Evolutionary conservation across 495 filamentous ascomycete genomes (phyloP).

Genomic region (Penicillium crystallinum): DNA sequence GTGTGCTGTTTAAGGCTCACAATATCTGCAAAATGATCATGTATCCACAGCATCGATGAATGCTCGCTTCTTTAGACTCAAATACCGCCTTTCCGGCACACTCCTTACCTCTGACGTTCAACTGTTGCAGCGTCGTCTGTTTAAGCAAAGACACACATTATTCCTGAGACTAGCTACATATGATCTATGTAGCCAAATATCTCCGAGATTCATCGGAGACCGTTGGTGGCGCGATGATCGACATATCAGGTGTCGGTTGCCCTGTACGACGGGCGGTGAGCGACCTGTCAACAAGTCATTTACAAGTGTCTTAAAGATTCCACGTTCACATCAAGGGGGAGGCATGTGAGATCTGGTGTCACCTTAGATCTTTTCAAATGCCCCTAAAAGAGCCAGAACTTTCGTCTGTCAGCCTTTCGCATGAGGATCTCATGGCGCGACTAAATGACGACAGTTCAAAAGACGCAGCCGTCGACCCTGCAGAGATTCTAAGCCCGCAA

Average conservation of each 20-base stretch:
- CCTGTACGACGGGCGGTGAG: constrained; percentile 30
- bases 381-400: background rate
- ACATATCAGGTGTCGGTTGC: constrained; percentile 20
- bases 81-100: background rate
- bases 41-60: background rate
- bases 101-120: background rate
- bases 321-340: background rate
- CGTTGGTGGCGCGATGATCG: background rate
- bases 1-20: too few species aligned
- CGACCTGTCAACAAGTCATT: constrained; percentile 12
- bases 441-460: constrained; percentile 15
- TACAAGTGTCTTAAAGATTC: background rate
- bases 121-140: background rate
- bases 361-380: background rate
- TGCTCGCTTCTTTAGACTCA: background rate
- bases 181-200: too few species aligned
- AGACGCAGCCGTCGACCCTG: constrained; percentile 4
- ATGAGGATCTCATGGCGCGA: constrained; percentile 15
- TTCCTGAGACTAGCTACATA: too few species aligned
- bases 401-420: background rate
- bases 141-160: too few species aligned
- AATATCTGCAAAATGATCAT: background rate
- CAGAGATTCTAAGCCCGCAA: constrained; percentile 24
- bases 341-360: background rate
- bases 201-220: too few species aligned